Conservation (phyloP, 306 rosid species). For the Vicia villosa region DNA sequence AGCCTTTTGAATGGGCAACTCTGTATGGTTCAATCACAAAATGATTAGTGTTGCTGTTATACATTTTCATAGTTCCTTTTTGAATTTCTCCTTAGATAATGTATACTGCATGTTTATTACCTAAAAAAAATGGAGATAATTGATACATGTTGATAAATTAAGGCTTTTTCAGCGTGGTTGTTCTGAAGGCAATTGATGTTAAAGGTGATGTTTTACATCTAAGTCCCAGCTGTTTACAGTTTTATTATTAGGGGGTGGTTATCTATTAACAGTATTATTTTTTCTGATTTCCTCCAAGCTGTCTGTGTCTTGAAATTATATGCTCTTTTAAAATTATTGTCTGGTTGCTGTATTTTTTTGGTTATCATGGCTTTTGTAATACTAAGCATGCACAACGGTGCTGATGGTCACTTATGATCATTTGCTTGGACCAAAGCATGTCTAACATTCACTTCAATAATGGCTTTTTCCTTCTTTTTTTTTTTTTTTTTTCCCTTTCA, state of each 20-base stretch:
- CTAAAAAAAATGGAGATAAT: slow-evolving; percentile 10
- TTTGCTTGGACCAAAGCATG: slow-evolving; percentile 13
- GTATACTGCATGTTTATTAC: slow-evolving; percentile 15
- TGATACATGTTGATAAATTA: slow-evolving; percentile 9
- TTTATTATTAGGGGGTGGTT: background rate
- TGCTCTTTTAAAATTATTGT: slow-evolving; percentile 9
- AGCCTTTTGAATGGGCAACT: slow-evolving; percentile 11
- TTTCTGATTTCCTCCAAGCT: background rate
- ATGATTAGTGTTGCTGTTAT: slow-evolving; percentile 7
- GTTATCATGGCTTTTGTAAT: slow-evolving; percentile 13
- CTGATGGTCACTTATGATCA: background rate
- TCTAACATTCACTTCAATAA: slow-evolving; percentile 12
- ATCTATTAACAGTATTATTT: background rate
- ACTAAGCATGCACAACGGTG: background rate
- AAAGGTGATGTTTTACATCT: background rate
- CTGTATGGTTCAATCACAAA: background rate
- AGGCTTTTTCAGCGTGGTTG: slow-evolving; percentile 3
- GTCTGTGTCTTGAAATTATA: background rate
- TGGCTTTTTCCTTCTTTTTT: slow-evolving; percentile 8
- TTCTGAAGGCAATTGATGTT: background rate
- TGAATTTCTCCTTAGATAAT: background rate
- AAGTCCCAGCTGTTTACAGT: background rate
- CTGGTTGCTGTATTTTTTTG: slow-evolving; percentile 18
- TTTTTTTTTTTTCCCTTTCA: slow-evolving; percentile 32
- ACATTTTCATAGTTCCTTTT: background rate